Evolutionary conservation across 306 rosid species (phyloP).

Genomic region (Citrullus mucosospermus): DNA sequence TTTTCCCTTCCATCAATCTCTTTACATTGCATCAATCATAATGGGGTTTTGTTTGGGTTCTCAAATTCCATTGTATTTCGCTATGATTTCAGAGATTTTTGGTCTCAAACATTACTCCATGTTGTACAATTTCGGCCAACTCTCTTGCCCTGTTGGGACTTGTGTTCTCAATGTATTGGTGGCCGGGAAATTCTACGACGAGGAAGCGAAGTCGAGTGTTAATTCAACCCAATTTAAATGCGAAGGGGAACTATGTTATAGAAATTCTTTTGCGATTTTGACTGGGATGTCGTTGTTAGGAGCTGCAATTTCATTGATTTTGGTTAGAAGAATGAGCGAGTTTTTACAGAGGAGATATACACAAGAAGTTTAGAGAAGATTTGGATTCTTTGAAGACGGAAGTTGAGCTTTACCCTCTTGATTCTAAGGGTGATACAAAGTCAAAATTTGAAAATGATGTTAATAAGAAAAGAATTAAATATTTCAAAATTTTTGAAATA

Average conservation of each 20-base stretch:
- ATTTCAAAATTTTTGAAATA: no score
- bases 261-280: neutral
- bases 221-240: neutral
- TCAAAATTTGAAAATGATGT: no score
- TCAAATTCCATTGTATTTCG: conserved; percentile 12
- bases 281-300: neutral
- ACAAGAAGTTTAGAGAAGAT: conserved; percentile 11
- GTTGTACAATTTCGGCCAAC: neutral
- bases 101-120: neutral
- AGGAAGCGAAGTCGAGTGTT: neutral
- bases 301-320: neutral
- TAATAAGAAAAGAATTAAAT: no score
- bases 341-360: conserved; percentile 10
- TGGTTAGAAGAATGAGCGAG: neutral
- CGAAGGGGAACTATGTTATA: neutral
- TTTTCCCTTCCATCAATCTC: conserved; percentile 13
- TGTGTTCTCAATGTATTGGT: conserved; percentile 7
- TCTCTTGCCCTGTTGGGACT: conserved; percentile 4
- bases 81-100: neutral
- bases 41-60: conserved; percentile 16
- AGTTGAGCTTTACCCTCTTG: neutral
- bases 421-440: neutral
- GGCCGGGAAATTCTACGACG: conserved; percentile 5
- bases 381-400: neutral
- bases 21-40: conserved; percentile 7